Base-by-base conservation (phyloP, 495 filamentous ascomycete genomes). In the Penicillium longicatenatum region DNA sequence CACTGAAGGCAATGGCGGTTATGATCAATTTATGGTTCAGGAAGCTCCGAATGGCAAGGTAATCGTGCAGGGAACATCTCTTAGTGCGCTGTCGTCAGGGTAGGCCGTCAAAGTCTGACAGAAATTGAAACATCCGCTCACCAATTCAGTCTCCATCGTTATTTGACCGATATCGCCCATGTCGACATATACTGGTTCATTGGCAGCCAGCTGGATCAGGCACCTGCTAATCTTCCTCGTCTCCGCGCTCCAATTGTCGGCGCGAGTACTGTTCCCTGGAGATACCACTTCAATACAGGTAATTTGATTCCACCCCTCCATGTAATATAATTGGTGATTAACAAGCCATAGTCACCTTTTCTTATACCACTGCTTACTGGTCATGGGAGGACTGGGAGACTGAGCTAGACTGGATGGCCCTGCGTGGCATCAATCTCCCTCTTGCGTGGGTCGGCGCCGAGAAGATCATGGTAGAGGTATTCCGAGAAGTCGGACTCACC, bases 381-480 rank as follows among this genome's bases (percentile, higher is more conserved):
- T 62, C 70, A 43, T 84, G 79, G 80, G 66, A 77, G 14, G 78
- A 84, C 22, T 84, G 81, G 81, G 79, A 83, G 58, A 63, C 74
- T 0, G 70, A 84, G 43, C 67, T 83, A 4, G 81, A 84, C 60
- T 84, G 81, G 80, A 67, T 83, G 57, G 80, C 81, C 2, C 72
- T 84, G 6, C 76, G 70, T 11, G 80, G 80, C 1, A 66, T 83
- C 35, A 83, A 84, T 55, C 62, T 82, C 5, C 76, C 79, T 2
- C 74, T 84, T 10, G 81, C 80, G 14, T 82, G 79, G 79, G 76
- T 79, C 20, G 81, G 80, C 7, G 68, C 75, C 22, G 81, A 84
- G 50, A 79, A 81, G 63, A 75, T 81, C 45, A 63, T 82, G 20
- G 60, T 80, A 3, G 75, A 82, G 6, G 74, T 79, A 20, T 81